These are phyloP conservation scores for Crithidia expoeki DNA, from an alignment of 208 protist genomes.

Conservation along the genomic window DNA sequence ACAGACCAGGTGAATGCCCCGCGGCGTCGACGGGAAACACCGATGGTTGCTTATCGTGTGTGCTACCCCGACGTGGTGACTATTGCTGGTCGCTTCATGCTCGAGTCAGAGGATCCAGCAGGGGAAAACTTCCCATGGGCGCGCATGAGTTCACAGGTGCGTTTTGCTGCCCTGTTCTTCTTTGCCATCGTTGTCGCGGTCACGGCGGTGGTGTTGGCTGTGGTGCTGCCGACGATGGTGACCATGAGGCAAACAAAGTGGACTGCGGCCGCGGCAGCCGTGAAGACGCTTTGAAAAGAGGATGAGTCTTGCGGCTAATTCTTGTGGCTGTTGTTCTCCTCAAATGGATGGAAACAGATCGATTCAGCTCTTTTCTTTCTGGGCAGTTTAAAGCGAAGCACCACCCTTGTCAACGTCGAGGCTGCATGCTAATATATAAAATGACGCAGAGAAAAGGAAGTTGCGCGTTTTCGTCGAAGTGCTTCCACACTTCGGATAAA, in stretches of 20 bases:
- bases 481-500: too few species aligned
- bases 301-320: too few species aligned
- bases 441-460: too few species aligned
- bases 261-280: background rate
- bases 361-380: too few species aligned
- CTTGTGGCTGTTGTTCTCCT: too few species aligned
- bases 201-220: slow-evolving; percentile 1
- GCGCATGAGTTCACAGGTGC: slow-evolving; percentile 5
- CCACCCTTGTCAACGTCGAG: too few species aligned
- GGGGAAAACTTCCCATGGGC: slow-evolving; percentile 49
- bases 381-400: too few species aligned
- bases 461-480: too few species aligned
- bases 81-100: slow-evolving; percentile 50
- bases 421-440: too few species aligned
- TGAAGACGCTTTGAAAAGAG: too few species aligned
- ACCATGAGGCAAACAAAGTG: background rate
- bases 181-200: slow-evolving; percentile 26
- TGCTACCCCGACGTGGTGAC: slow-evolving; percentile 33
- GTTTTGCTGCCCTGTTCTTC: slow-evolving; percentile 25
- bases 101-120: slow-evolving; percentile 36
- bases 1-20: slow-evolving; percentile 9
- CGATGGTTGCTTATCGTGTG: slow-evolving; percentile 23
- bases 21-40: slow-evolving; percentile 22
- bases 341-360: too few species aligned
- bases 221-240: slow-evolving; percentile 12